These are phyloP conservation scores for Solanum etuberosum DNA, from an alignment of 257 asterid genomes.

Conservation along the genomic window DNA sequence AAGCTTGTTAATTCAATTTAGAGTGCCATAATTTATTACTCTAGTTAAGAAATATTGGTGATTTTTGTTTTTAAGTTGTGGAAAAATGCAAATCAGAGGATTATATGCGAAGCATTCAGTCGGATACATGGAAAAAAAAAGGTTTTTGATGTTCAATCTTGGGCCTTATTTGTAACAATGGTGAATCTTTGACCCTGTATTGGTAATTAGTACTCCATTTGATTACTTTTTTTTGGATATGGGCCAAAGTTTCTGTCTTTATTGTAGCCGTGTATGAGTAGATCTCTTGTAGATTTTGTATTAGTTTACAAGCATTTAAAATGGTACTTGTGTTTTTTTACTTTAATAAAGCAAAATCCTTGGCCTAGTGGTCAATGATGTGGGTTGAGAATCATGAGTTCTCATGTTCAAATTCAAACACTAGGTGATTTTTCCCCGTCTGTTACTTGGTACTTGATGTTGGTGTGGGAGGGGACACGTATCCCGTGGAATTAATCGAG, in stretches of 20 bases:
- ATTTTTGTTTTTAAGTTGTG: not conserved
- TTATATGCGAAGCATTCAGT: not conserved
- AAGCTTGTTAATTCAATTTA: not conserved
- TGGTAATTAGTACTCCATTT: not conserved
- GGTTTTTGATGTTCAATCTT: not conserved
- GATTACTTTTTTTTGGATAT: not conserved
- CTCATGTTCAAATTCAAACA: not conserved
- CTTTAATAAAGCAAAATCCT: not conserved
- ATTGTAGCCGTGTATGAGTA: not conserved
- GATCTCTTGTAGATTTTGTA: not conserved
- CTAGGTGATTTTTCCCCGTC: not conserved
- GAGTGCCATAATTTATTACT: not conserved
- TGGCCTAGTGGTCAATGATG: not conserved
- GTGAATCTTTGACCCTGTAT: not conserved
- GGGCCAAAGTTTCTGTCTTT: not conserved
- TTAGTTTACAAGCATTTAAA: not conserved
- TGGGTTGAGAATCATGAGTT: not conserved
- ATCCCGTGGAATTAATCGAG: not conserved
- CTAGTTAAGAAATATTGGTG: not conserved
- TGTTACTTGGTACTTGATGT: not conserved
- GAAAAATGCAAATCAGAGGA: not conserved
- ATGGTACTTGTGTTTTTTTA: not conserved
- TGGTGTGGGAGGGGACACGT: not conserved
- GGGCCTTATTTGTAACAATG: not conserved
- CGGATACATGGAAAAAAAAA: not conserved